Conservation (phyloP, 1,284 basidiomycete species). For the Ganoderma sinense region DNA sequence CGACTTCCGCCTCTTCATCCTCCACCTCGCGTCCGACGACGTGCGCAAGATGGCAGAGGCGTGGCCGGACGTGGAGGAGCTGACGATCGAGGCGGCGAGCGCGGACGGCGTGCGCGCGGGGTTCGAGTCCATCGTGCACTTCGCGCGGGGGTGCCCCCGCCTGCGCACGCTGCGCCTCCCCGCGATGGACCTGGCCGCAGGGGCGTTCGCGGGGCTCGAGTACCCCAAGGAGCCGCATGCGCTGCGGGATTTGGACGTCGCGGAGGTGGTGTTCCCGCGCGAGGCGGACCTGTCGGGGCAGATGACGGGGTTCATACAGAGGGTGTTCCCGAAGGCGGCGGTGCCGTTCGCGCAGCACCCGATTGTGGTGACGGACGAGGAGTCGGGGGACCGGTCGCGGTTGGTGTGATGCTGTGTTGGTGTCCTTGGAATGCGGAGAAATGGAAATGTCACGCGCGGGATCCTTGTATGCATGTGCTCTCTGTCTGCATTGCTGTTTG, state of each 20-base stretch:
- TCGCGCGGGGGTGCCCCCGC: conserved; percentile 8
- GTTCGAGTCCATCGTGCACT: conserved; percentile 12
- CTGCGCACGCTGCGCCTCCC: conserved; percentile 7
- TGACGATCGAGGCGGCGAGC: conserved; percentile 1
- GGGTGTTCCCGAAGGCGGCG: conserved; percentile 6
- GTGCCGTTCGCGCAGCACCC: not conserved
- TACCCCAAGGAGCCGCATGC: not conserved
- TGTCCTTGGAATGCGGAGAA: too few species aligned
- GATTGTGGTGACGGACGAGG: conserved; percentile 12
- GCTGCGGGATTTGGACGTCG: conserved; percentile 6
- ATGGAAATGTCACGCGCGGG: too few species aligned
- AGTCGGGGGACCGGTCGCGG: conserved; percentile 2
- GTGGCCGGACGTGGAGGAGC: conserved; percentile 8
- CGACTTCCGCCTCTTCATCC: not conserved
- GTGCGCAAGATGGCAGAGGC: conserved; percentile 1
- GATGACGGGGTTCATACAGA: conserved; percentile 4
- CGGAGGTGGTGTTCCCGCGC: conserved; percentile 11
- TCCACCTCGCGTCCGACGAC: not conserved
- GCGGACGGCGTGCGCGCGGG: conserved; percentile 2
- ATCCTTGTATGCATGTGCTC: too few species aligned
- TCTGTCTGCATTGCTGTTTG: too few species aligned
- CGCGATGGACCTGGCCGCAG: conserved; percentile 9
- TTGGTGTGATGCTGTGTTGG: not conserved
- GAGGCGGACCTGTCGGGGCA: conserved; percentile 4
- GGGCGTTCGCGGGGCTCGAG: not conserved